Conservation (phyloP, 2,329 filamentous ascomycete genomes). For the Xylariaceae sp. region DNA sequence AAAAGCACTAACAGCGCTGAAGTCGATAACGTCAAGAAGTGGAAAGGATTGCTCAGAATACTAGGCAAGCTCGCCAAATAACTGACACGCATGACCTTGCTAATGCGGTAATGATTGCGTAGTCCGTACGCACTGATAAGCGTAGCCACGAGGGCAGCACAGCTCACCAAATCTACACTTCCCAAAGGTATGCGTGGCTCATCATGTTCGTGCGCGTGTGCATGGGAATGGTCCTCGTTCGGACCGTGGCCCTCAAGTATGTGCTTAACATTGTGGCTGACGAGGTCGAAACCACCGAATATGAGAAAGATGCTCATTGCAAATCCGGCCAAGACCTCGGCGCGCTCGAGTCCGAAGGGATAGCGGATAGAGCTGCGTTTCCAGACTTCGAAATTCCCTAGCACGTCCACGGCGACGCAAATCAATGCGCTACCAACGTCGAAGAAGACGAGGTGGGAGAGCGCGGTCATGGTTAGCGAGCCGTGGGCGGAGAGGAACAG, state of each 20-base stretch:
- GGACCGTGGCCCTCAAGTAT: conserved; percentile 69
- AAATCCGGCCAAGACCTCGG: conserved; percentile 91
- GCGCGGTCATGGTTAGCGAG: conserved; percentile 83
- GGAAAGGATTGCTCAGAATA: conserved; percentile 89
- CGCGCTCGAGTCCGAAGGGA: conserved; percentile 87
- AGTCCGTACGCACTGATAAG: conserved; percentile 82
- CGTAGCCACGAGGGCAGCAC: conserved; percentile 78
- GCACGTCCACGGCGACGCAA: conserved; percentile 87
- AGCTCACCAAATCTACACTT: conserved; percentile 74
- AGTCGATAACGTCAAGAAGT: conserved; percentile 89
- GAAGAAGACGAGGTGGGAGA: conserved; percentile 92
- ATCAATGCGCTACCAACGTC: conserved; percentile 89
- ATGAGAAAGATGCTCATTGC: conserved; percentile 92
- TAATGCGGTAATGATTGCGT: conserved; percentile 87
- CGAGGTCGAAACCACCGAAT: conserved; percentile 95
- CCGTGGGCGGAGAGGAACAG: conserved; percentile 83
- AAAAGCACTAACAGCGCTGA: conserved; percentile 75
- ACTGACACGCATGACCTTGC: conserved; percentile 82
- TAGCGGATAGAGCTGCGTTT: conserved; percentile 86
- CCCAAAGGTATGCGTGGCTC: conserved; percentile 58
- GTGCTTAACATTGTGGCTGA: conserved; percentile 91
- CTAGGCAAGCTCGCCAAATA: conserved; percentile 78
- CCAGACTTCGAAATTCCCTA: conserved; percentile 98
- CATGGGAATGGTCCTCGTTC: conserved; percentile 67
- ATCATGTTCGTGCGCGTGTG: conserved; percentile 53